Evolutionary conservation across 148 eudicot species (phyloP).

Genomic region (Pouteria glomerata): DNA sequence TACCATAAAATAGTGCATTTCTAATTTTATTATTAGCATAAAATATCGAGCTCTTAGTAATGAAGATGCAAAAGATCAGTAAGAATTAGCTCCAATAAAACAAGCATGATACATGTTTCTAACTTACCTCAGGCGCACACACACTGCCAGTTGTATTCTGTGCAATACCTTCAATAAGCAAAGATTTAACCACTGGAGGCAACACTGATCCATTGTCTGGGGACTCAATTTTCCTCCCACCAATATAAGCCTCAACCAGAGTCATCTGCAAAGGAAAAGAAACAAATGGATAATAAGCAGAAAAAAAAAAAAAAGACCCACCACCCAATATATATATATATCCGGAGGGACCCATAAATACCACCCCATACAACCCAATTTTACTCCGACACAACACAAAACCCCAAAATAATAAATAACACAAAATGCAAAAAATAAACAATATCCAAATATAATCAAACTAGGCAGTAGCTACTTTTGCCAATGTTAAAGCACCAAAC

Average conservation of each 20-base stretch:
- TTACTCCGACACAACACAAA: no score
- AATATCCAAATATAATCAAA: no score
- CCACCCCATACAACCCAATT: no score
- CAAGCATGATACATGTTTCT: not conserved
- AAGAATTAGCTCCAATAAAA: not conserved
- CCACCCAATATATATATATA: no score
- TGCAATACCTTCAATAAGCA: slow-evolving; percentile 67
- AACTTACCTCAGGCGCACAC: slow-evolving; percentile 70
- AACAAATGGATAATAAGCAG: no score
- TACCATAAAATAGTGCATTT: not conserved
- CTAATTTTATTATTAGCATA: not conserved
- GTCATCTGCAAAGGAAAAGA: no score
- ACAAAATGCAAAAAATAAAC: no score
- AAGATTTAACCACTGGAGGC: slow-evolving; percentile 31
- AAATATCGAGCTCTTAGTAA: not conserved
- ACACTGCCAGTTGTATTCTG: slow-evolving; percentile 90
- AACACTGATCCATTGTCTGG: slow-evolving; percentile 41
- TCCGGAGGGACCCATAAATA: no score
- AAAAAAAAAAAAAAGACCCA: not conserved
- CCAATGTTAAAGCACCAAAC: no score
- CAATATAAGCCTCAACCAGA: slow-evolving; percentile 55
- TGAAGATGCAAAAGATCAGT: not conserved
- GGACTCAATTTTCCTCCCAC: slow-evolving; percentile 52
- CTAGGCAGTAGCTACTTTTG: no score
- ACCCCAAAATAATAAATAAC: no score